Conservation (phyloP, 176 grass and related monocot species). For the Ampelocalamus luodianensis region DNA sequence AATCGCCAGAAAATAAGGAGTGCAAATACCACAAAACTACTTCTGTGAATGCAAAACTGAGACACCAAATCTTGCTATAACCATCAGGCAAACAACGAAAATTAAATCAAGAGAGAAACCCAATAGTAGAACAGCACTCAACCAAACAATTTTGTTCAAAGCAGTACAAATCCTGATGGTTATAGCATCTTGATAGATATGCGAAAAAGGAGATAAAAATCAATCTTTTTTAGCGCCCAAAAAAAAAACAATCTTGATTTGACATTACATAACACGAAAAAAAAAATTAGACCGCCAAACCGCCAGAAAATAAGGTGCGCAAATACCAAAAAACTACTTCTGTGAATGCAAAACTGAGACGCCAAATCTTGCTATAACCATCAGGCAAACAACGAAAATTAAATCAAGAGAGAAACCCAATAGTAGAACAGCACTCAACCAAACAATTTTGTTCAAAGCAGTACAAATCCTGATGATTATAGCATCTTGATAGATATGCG, state of each 20-base stretch:
- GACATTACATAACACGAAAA: constrained; percentile 37
- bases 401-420: constrained; percentile 26
- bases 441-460: not conserved
- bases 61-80: not conserved
- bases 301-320: not conserved
- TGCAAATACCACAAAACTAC: not conserved
- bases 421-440: not conserved
- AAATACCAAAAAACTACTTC: not conserved
- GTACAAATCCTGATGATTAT: not conserved
- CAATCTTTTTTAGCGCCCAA: not conserved
- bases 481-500: not conserved
- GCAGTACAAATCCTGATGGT: not conserved
- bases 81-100: not conserved
- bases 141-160: not conserved
- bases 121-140: not conserved
- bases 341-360: constrained; percentile 29
- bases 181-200: not conserved
- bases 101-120: constrained; percentile 28
- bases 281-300: constrained; percentile 13
- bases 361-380: not conserved
- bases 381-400: not conserved
- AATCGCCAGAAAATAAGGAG: not conserved
- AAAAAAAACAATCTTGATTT: constrained; percentile 19
- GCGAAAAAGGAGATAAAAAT: not conserved
- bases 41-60: constrained; percentile 33